phyloP scores from a whole-genome alignment of 169 alveolate species.

The Cryptosporidium tyzzeri region DNA sequence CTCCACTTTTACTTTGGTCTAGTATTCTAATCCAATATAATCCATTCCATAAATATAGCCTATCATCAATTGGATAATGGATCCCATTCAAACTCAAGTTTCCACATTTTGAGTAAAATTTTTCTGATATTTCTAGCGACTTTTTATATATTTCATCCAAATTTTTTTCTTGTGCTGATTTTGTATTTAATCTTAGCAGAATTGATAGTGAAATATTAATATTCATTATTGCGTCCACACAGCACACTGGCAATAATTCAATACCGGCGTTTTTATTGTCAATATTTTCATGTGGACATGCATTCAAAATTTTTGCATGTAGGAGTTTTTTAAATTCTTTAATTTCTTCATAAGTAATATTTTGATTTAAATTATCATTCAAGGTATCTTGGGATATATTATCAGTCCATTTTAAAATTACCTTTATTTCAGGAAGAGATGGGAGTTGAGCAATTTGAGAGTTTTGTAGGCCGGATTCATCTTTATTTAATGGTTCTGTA shows the following conservation, averaged over 20 bases:
- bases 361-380: conserved; percentile 43
- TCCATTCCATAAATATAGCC: conserved; percentile 46
- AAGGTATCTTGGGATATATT: conserved; percentile 20
- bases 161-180: not conserved
- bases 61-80: conserved; percentile 64
- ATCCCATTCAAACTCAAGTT: conserved; percentile 41
- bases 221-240: conserved; percentile 69
- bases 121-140: conserved; percentile 41
- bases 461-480: not conserved
- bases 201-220: conserved; percentile 53
- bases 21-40: conserved; percentile 41
- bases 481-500: not conserved
- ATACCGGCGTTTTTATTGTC: conserved; percentile 25
- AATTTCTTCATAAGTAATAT: conserved; percentile 35
- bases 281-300: conserved; percentile 11
- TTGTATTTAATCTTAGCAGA: conserved; percentile 5
- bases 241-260: conserved; percentile 45
- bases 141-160: conserved; percentile 18
- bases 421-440: not conserved
- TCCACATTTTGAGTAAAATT: conserved; percentile 62
- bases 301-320: conserved; percentile 9
- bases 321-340: conserved; percentile 24
- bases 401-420: conserved; percentile 6
- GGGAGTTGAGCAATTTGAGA: not conserved
- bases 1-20: not conserved